Conservation (phyloP, 208 protist genomes). For the Blechomonas ayalai region DNA sequence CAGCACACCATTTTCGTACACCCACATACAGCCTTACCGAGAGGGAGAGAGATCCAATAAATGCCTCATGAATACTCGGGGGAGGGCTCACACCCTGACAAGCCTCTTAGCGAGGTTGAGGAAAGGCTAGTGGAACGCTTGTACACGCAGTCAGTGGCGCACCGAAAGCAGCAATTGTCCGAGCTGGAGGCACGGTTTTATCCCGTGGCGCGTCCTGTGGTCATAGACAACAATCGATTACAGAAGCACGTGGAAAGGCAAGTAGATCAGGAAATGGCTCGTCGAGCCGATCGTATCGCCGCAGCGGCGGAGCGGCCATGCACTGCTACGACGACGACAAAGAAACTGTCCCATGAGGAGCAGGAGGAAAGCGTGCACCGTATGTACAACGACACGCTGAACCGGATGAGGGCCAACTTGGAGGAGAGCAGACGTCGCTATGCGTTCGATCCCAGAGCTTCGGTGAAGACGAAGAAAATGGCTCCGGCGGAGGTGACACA, state of each 20-base stretch:
- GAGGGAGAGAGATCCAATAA: not conserved
- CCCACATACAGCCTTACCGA: not conserved
- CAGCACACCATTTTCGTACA: not conserved
- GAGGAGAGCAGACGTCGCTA: slow-evolving; percentile 55
- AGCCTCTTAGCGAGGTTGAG: slow-evolving; percentile 45
- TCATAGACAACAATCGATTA: slow-evolving; percentile 41
- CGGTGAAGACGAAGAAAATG: slow-evolving; percentile 34
- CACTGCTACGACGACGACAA: slow-evolving; percentile 4
- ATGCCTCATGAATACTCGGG: not conserved
- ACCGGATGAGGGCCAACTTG: slow-evolving; percentile 43
- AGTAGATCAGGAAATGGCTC: slow-evolving; percentile 72
- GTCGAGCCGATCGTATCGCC: slow-evolving; percentile 16
- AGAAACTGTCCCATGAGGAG: slow-evolving; percentile 19
- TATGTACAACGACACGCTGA: slow-evolving; percentile 65
- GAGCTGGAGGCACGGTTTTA: slow-evolving; percentile 74
- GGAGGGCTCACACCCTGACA: not conserved
- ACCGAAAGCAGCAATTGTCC: slow-evolving; percentile 30
- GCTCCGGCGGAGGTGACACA: slow-evolving; percentile 39
- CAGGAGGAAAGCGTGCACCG: slow-evolving; percentile 41
- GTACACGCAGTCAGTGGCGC: slow-evolving; percentile 49
- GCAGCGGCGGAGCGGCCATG: slow-evolving; percentile 27
- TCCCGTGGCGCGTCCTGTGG: slow-evolving; percentile 27
- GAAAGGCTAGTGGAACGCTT: slow-evolving; percentile 52
- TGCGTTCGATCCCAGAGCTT: slow-evolving; percentile 28
- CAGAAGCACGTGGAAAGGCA: slow-evolving; percentile 68